phyloP scores from a whole-genome alignment of 306 rosid genomes.

The Abrus precatorius region DNA sequence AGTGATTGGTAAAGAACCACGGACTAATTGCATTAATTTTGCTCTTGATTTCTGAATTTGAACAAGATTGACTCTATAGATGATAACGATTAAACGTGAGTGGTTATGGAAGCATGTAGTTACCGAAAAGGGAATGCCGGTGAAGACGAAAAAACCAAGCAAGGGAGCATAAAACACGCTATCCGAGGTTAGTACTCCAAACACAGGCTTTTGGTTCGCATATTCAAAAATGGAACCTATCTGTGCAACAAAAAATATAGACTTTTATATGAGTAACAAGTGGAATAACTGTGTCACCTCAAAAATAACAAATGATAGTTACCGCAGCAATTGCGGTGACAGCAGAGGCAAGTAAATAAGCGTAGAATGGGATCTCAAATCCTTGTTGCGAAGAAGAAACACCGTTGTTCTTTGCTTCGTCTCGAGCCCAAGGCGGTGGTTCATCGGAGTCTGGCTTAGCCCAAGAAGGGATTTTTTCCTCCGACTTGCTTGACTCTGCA shows the following conservation, averaged over 20 bases:
- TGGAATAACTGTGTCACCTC: too few relatives aligned
- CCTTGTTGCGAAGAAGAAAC: constrained; percentile 52
- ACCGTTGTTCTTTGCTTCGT: constrained; percentile 53
- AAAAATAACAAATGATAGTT: constrained; percentile 21
- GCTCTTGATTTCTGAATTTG: neutral
- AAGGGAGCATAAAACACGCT: constrained; percentile 87
- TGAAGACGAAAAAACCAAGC: constrained; percentile 88
- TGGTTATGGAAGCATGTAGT: constrained; percentile 30
- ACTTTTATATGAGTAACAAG: neutral
- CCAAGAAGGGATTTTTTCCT: constrained; percentile 86
- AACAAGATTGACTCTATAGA: neutral
- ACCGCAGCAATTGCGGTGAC: constrained; percentile 97
- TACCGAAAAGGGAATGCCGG: constrained; percentile 92
- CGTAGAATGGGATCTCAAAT: constrained; percentile 72
- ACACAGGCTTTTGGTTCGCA: constrained; percentile 83
- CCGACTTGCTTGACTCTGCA: constrained; percentile 79
- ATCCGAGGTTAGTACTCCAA: constrained; percentile 80
- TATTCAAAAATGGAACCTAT: constrained; percentile 95
- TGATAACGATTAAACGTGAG: neutral
- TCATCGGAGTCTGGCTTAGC: constrained; percentile 87
- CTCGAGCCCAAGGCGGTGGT: constrained; percentile 94
- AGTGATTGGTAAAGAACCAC: neutral
- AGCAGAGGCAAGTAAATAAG: constrained; percentile 84
- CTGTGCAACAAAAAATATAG: constrained; percentile 48
- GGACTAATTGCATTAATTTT: neutral